These are phyloP conservation scores for Wickerhamomyces hampshirensis DNA, from an alignment of 805 yeast species.

Conservation along the genomic window DNA sequence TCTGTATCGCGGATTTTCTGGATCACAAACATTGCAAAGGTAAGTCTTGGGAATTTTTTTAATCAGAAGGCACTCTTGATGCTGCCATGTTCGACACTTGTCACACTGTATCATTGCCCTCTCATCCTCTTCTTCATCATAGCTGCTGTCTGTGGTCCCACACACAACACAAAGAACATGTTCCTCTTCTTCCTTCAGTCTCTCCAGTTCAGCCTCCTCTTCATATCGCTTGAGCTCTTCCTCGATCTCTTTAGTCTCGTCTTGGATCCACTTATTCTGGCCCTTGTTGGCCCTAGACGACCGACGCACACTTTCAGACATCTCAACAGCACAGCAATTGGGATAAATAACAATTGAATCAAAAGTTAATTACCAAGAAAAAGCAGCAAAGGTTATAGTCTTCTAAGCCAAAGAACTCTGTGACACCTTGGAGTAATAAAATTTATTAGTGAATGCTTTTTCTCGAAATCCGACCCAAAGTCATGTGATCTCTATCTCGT, in stretches of 20 bases:
- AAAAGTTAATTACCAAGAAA: no score
- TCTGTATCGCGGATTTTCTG: conserved; percentile 27
- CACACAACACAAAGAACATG: conserved; percentile 56
- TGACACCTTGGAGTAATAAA: no score
- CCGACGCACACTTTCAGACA: neutral
- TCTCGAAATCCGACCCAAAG: no score
- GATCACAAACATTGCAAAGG: conserved; percentile 51
- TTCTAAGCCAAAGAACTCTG: no score
- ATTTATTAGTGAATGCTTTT: no score
- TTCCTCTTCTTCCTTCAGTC: conserved; percentile 20
- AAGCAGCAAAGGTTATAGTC: no score
- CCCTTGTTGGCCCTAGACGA: conserved; percentile 42
- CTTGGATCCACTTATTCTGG: conserved; percentile 27
- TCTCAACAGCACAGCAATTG: no score
- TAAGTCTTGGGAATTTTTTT: conserved; percentile 43
- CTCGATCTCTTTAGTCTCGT: conserved; percentile 24
- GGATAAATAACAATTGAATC: no score
- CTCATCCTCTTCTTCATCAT: conserved; percentile 50
- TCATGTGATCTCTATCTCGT: no score
- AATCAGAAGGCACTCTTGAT: conserved; percentile 50
- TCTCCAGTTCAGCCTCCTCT: conserved; percentile 13
- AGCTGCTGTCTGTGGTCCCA: conserved; percentile 53
- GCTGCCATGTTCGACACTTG: conserved; percentile 68
- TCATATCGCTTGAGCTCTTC: conserved; percentile 20
- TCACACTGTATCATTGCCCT: conserved; percentile 65